Conservation (phyloP, 257 asterid genomes). For the Nicotiana knightiana region DNA sequence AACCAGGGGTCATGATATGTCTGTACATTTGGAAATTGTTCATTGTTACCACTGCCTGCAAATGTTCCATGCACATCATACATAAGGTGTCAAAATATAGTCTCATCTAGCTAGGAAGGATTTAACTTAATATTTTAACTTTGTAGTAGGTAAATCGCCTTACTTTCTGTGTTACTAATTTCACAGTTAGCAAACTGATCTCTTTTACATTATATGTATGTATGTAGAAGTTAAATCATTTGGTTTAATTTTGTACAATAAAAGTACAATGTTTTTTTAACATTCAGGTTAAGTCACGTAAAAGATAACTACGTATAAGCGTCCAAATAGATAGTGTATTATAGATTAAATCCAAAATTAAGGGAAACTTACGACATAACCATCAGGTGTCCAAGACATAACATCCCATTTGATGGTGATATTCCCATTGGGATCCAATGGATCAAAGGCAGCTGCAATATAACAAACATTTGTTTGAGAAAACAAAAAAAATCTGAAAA, state of each 20-base stretch:
- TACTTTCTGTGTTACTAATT: too few relatives aligned
- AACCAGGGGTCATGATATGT: conserved; percentile 73
- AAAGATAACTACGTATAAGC: too few relatives aligned
- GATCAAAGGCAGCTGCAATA: conserved; percentile 70
- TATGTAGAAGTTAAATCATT: too few relatives aligned
- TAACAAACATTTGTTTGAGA: background rate
- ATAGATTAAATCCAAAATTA: background rate
- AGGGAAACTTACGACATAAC: conserved; percentile 59
- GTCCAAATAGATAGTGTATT: background rate
- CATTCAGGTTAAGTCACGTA: too few relatives aligned
- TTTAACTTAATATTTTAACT: too few relatives aligned
- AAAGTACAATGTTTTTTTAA: too few relatives aligned
- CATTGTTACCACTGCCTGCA: conserved; percentile 59
- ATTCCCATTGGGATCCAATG: conserved; percentile 89
- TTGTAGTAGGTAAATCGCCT: too few relatives aligned
- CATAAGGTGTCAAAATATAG: background rate
- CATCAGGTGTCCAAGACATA: conserved; percentile 92
- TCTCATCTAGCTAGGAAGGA: background rate
- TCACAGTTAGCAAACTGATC: too few relatives aligned
- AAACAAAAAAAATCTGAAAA: background rate
- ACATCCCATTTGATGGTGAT: conserved; percentile 94
- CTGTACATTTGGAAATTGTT: conserved; percentile 69
- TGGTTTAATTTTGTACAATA: too few relatives aligned
- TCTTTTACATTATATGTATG: too few relatives aligned
- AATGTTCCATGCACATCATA: background rate